phyloP scores from a whole-genome alignment of 805 yeast species.

The Komagataella pastoris region DNA sequence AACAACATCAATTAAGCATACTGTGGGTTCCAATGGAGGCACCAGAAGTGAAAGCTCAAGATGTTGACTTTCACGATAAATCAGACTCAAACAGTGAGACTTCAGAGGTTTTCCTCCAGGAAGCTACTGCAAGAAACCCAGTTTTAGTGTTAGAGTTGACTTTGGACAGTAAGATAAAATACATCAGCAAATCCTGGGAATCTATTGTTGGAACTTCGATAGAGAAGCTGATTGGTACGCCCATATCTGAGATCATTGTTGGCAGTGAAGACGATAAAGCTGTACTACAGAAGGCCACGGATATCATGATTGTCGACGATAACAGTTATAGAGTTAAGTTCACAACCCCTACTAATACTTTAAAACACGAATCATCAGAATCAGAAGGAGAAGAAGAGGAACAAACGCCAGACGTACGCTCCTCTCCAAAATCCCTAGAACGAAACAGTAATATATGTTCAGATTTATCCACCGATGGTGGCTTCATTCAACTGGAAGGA shows the following conservation, averaged over 20 bases:
- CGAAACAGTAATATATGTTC: conserved; percentile 6
- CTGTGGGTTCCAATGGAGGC: background rate
- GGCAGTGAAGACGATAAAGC: conserved; percentile 52
- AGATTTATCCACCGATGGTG: conserved; percentile 41
- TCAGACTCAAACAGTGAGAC: background rate
- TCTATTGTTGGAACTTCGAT: conserved; percentile 56
- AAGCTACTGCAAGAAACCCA: conserved; percentile 25
- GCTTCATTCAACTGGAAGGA: conserved; percentile 69
- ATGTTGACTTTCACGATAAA: background rate
- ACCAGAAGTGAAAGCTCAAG: background rate
- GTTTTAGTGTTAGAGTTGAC: conserved; percentile 78
- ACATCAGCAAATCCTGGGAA: conserved; percentile 70
- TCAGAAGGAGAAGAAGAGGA: conserved; percentile 7
- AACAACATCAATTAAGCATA: background rate
- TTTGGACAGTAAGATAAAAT: conserved; percentile 64
- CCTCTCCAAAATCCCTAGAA: background rate
- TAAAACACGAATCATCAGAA: conserved; percentile 1
- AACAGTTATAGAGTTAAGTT: conserved; percentile 70
- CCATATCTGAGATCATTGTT: conserved; percentile 48
- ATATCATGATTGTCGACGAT: conserved; percentile 60
- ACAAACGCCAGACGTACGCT: background rate
- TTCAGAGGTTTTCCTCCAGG: background rate
- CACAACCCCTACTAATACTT: conserved; percentile 32
- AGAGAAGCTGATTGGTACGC: conserved; percentile 36
- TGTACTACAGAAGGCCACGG: conserved; percentile 59